phyloP scores from a whole-genome alignment of 306 rosid genomes.

The Corylus heterophylla region DNA sequence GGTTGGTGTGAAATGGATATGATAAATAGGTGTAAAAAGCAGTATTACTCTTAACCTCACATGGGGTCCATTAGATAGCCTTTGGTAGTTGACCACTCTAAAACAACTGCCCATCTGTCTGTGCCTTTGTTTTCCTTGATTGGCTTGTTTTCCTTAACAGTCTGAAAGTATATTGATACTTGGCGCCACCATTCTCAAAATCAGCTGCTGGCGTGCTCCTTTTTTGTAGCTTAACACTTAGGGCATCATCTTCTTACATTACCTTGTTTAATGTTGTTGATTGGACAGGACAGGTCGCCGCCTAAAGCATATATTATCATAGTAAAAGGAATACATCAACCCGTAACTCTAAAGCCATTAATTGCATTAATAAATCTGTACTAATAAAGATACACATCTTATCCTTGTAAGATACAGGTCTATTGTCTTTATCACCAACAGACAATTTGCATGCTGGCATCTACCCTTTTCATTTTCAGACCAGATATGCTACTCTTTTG shows the following conservation, averaged over 20 bases:
- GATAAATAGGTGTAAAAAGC: too few relatives aligned
- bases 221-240: neutral
- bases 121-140: constrained; percentile 19
- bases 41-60: constrained; percentile 8
- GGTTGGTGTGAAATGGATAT: too few relatives aligned
- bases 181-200: neutral
- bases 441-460: neutral
- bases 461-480: neutral
- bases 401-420: neutral
- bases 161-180: constrained; percentile 6
- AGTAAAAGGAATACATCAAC: neutral
- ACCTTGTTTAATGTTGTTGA: neutral
- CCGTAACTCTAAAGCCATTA: constrained; percentile 9
- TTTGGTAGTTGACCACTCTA: constrained; percentile 33
- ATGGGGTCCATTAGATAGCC: constrained; percentile 2
- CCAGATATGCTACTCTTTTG: neutral
- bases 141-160: constrained; percentile 23
- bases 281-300: neutral
- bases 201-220: neutral
- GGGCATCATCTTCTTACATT: neutral
- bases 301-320: neutral
- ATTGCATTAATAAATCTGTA: neutral
- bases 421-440: neutral
- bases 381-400: neutral
- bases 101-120: constrained; percentile 35